These are phyloP conservation scores for Solidago caesia DNA, from an alignment of 129 eudicot species.

Conservation along the genomic window DNA sequence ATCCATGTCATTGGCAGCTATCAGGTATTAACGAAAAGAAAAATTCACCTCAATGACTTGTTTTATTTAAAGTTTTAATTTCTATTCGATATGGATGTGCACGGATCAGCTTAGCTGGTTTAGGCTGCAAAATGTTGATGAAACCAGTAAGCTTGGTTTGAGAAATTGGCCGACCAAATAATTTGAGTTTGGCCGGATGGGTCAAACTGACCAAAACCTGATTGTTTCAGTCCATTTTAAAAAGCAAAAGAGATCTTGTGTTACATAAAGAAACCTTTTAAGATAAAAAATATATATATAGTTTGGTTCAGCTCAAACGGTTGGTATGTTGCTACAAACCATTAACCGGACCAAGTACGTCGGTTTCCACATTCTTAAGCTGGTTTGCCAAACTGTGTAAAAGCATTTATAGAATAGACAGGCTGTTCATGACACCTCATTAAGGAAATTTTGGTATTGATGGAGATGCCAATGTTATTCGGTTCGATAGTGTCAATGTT, in stretches of 20 bases:
- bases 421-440: too few species aligned
- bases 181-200: neutral
- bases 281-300: too few species aligned
- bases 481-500: neutral
- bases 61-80: neutral
- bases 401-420: neutral
- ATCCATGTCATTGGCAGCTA: conserved; percentile 74
- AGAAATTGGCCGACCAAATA: neutral
- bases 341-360: neutral
- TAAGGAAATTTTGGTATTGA: neutral
- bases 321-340: neutral
- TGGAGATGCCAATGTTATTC: neutral
- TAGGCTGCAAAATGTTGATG: neutral
- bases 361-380: neutral
- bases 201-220: neutral
- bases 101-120: neutral
- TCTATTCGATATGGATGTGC: neutral
- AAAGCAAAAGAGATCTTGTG: neutral
- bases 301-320: neutral
- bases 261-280: too few species aligned
- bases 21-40: conserved; percentile 42
- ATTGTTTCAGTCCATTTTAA: neutral
- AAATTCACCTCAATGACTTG: neutral
- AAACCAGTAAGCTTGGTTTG: neutral
- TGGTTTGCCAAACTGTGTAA: neutral